Evolutionary conservation across 1,139 yeast genomes (phyloP).

Genomic region (Pichia sp.): DNA sequence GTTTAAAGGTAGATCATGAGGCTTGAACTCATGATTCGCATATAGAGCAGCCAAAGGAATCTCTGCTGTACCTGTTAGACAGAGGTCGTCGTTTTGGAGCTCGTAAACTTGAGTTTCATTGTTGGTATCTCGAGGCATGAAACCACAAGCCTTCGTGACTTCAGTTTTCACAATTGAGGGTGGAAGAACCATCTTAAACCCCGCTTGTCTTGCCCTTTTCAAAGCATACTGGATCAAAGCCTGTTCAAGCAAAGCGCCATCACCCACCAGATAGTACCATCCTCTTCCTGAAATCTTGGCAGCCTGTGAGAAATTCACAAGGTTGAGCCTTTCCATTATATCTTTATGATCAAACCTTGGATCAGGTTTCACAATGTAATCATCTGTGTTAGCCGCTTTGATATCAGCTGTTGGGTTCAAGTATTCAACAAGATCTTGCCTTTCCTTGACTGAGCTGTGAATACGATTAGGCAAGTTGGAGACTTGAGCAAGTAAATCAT

Average conservation of each 20-base stretch:
- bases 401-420: constrained; percentile 36
- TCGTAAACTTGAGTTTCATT: constrained; percentile 82
- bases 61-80: constrained; percentile 93
- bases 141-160: constrained; percentile 85
- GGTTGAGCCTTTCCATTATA: constrained; percentile 53
- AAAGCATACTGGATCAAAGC: constrained; percentile 81
- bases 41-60: constrained; percentile 80
- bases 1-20: constrained; percentile 39
- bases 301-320: constrained; percentile 68
- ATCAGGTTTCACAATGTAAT: constrained; percentile 11
- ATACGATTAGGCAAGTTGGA: constrained; percentile 66
- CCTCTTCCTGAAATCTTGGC: constrained; percentile 77
- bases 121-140: constrained; percentile 86
- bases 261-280: constrained; percentile 81
- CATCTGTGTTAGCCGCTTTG: constrained; percentile 9
- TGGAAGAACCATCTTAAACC: constrained; percentile 69
- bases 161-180: constrained; percentile 82
- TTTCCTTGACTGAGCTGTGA: constrained; percentile 41
- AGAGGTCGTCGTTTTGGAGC: constrained; percentile 39
- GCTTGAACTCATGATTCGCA: constrained; percentile 30
- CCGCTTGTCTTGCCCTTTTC: constrained; percentile 53
- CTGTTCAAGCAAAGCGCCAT: constrained; percentile 84
- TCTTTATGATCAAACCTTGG: constrained; percentile 49
- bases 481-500: constrained; percentile 32
- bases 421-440: constrained; percentile 43